Base-by-base conservation (phyloP, 352 stramenopile species). In the Globisporangium recalcitrans region DNA sequence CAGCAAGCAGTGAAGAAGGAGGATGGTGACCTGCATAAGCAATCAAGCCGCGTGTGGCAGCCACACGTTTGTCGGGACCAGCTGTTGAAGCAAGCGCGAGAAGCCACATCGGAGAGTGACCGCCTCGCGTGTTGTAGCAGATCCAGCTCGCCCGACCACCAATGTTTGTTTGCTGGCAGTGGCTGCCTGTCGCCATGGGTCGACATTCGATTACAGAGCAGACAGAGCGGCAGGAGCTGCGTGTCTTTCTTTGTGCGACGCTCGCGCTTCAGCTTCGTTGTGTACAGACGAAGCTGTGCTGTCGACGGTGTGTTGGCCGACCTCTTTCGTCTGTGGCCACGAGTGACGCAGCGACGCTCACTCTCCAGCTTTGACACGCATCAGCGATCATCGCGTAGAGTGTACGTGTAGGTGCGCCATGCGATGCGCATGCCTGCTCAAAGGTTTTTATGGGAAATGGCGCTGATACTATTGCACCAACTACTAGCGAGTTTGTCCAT, bases 141-240 rank as follows among this genome's bases (percentile, higher is more conserved):
- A 46, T 46, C 38, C 38, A 46, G 16, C 2, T 21, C 16, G 14
- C 14, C 38, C 46, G 46, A 52, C 21, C 46, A 52, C 46, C 46
- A 52, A 51, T 52, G n/a, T 14, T n/a, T n/a, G n/a, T n/a, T n/a
- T n/a, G 38, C 38, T n/a, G 27, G 2, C 27, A 31, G 27, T 31
- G 27, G 2, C 27, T 46, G 38, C 38, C 38, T 46, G 38, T 46
- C 38, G 38, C 38, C 38, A 16, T 21, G 10, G 38, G 46, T 52
- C 46, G 46, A 52, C 46, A n/a, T 52, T 52, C 46, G 46, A 52
- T 52, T 52, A 22, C 46, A 52, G 5, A 52, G 24, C 46, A 46
- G 46, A 52, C 46, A 52, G 38, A 46, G 16, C 38, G 19, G 14
- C 38, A 0, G 21, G 21, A 46, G 1, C 38, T 38, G 38, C 38